A percentile compares a stretch with the other conserved stretches of the same genome.
Evolutionary conservation across 148 eudicot species (phyloP).

Genomic region (Cornus suecica): DNA sequence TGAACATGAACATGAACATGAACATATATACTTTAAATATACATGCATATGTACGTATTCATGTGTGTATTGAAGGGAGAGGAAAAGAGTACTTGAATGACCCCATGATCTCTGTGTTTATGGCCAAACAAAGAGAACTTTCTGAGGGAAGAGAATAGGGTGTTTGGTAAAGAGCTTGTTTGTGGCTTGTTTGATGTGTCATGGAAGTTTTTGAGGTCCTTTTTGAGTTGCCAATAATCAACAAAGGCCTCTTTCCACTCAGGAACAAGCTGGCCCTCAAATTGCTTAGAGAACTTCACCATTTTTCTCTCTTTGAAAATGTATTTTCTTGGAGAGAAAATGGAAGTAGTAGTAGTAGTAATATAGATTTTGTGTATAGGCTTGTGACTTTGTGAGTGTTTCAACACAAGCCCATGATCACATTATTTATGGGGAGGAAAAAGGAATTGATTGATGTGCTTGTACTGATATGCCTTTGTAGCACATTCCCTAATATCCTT

Average conservation of each 20-base stretch:
- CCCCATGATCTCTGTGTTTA: conserved; percentile 38
- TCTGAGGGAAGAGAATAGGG: conserved; percentile 52
- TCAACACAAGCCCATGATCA: conserved; percentile 28
- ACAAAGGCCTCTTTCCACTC: conserved; percentile 99
- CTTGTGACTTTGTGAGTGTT: conserved; percentile 37
- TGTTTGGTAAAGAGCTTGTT: conserved; percentile 27
- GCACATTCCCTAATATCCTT: conserved; percentile 68
- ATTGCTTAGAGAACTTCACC: conserved; percentile 86
- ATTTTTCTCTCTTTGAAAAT: conserved; percentile 14
- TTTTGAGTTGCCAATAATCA: conserved; percentile 75
- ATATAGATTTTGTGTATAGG: neutral
- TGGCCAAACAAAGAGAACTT: conserved; percentile 46
- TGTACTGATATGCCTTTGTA: conserved; percentile 41
- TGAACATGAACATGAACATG: too few species aligned
- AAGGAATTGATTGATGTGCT: conserved; percentile 30
- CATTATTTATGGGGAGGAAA: conserved; percentile 43
- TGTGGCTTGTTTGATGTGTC: conserved; percentile 25
- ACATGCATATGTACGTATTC: neutral
- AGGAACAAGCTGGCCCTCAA: conserved; percentile 81
- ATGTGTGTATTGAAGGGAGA: neutral
- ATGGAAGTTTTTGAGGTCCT: conserved; percentile 71
- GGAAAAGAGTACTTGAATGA: conserved; percentile 62
- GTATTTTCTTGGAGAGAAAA: neutral
- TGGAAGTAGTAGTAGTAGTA: neutral
- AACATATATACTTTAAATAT: neutral